Conservation (phyloP, 2,329 filamentous ascomycete genomes). For the Aspergillus sp. region DNA sequence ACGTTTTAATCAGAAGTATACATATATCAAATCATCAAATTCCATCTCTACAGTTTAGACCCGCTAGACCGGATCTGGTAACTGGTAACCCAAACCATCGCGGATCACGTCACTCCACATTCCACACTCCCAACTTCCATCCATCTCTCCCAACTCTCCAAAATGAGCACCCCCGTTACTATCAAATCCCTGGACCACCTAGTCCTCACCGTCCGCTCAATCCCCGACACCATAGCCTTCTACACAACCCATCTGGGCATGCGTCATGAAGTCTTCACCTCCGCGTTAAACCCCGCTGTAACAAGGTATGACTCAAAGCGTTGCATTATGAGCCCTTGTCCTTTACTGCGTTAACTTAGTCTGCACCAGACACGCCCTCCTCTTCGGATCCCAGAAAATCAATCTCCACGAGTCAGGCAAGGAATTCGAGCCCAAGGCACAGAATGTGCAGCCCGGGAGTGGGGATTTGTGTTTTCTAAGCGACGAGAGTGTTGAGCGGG, state of each 20-base stretch:
- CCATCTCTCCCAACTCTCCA: neutral
- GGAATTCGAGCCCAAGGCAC: conserved; percentile 62
- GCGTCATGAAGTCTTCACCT: neutral
- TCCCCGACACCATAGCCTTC: neutral
- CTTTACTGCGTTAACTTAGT: too few relatives aligned
- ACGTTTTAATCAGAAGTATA: too few relatives aligned
- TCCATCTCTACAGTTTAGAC: too few relatives aligned
- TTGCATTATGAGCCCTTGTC: too few relatives aligned
- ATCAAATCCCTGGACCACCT: neutral
- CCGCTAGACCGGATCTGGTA: too few relatives aligned
- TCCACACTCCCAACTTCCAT: neutral
- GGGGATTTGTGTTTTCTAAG: conserved; percentile 62
- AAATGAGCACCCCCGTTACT: neutral
- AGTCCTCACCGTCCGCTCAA: neutral
- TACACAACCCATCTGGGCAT: neutral
- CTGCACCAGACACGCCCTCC: conserved; percentile 49
- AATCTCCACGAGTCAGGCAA: conserved; percentile 60
- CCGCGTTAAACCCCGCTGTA: neutral
- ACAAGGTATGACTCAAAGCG: neutral
- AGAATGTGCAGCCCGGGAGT: conserved; percentile 54
- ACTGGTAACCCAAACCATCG: too few relatives aligned
- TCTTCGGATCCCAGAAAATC: conserved; percentile 61
- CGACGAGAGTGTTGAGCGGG: conserved; percentile 49
- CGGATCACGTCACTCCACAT: neutral
- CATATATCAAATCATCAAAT: too few relatives aligned